Percentiles rank a stretch among this genome's conserved stretches.
These are phyloP conservation scores for Trifolium repens DNA, from an alignment of 306 rosid genomes.

Conservation along the genomic window DNA sequence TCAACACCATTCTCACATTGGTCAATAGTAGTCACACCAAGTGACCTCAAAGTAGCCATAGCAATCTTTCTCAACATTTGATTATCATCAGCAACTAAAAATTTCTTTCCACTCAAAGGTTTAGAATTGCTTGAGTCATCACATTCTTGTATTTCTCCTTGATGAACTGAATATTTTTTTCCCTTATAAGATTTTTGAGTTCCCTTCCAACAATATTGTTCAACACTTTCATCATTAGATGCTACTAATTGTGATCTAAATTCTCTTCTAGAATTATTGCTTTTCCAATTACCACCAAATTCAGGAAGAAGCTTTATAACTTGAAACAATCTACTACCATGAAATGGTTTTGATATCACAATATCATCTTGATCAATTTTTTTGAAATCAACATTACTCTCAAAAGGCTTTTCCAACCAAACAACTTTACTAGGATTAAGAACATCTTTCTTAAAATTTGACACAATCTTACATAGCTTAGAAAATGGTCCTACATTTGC, in stretches of 20 bases:
- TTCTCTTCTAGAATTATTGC: background rate
- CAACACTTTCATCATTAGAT: background rate
- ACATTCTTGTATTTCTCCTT: constrained; percentile 45
- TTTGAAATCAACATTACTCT: constrained; percentile 18
- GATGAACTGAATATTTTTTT: constrained; percentile 10
- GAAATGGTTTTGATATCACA: constrained; percentile 63
- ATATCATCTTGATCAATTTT: constrained; percentile 50
- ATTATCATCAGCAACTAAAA: constrained; percentile 71
- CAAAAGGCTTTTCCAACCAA: constrained; percentile 64
- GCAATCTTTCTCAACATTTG: constrained; percentile 42
- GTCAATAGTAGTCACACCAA: constrained; percentile 59
- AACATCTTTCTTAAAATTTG: constrained; percentile 41
- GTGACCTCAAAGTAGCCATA: constrained; percentile 29
- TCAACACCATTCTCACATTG: constrained; percentile 65
- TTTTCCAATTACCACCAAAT: constrained; percentile 53
- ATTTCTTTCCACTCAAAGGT: constrained; percentile 60
- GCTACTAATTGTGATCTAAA: background rate
- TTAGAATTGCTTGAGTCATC: constrained; percentile 12
- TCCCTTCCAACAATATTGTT: background rate
- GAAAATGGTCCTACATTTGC: constrained; percentile 42
- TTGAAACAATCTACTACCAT: constrained; percentile 59
- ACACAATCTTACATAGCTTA: constrained; percentile 35
- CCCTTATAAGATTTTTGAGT: constrained; percentile 14
- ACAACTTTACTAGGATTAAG: constrained; percentile 55
- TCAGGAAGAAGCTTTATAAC: constrained; percentile 71